Base-by-base conservation (phyloP, 23 red algal genomes). In the Pyropia yezoensis region DNA sequence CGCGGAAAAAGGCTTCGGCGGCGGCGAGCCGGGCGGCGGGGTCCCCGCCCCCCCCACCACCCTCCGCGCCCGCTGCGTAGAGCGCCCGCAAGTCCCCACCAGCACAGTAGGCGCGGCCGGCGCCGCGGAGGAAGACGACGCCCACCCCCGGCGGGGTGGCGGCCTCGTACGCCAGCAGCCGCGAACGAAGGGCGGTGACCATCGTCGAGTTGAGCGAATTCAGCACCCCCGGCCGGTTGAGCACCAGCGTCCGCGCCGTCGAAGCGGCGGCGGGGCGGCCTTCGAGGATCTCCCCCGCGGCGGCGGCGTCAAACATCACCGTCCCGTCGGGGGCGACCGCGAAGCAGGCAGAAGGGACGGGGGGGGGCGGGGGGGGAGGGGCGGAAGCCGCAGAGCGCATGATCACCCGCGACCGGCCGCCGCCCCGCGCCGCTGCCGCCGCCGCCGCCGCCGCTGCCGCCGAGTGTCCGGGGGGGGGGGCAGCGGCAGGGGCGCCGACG, bases 21-120 rank as follows among this genome's bases (percentile, higher is more conserved):
- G 50, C 19, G 14, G 30, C 20, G 6, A 55, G 74, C 52, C 63
- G 20, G 73, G 25, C 24, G 32, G 18, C 23, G 16, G 51, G 6
- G 39, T 47, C 9, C 6, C 39, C 39, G 39, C 11, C 11, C 3
- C 39, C 30, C 30, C 30, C 30, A 33, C 66, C 63, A 13, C 49
- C 27, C 18, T 19, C 52, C 45, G 63, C 49, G 23, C 73, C 74
- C 11, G 54, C 70, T 2, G 50, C 16, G 59, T 74, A 78, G 27
- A 95, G 18, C 24, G 13, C 62, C 16, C 80, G 75, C 13, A 98
- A 61, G 59, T 98, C 94, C 23, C 94, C 94, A 21, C 94, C 94
- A 2, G 86, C 84, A 54, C 85, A 98, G 67, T 91, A 98, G 19
- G 75, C 70, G n/a, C 61, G 63, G 22, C 61, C 57, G 27, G 32